These are phyloP conservation scores for Plantago elongata DNA, from an alignment of 257 asterid genomes.

Conservation along the genomic window DNA sequence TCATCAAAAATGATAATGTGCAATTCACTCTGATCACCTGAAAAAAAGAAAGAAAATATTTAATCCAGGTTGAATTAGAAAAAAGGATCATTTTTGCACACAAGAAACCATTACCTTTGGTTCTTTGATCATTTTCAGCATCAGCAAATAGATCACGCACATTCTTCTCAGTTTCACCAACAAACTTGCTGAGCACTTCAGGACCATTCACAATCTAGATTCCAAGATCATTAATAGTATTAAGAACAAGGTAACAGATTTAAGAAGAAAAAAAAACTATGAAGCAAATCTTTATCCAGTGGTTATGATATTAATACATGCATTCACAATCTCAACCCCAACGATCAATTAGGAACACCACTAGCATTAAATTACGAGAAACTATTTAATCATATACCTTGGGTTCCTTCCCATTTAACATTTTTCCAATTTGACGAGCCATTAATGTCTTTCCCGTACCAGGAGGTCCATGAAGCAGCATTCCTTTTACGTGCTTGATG, in stretches of 20 bases:
- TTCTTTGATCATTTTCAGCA: slow-evolving; percentile 95
- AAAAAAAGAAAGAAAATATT: slow-evolving; percentile 26
- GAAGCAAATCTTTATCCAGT: background rate
- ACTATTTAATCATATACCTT: slow-evolving; percentile 49
- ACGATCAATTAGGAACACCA: slow-evolving; percentile 19
- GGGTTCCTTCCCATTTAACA: slow-evolving; percentile 96
- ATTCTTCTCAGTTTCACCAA: slow-evolving; percentile 98
- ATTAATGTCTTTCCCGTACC: slow-evolving; percentile 99
- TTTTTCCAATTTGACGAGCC: slow-evolving; percentile 99
- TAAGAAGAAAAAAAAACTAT: slow-evolving; percentile 1
- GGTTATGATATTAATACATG: background rate
- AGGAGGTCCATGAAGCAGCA: slow-evolving; percentile 98
- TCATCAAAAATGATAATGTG: slow-evolving; percentile 98
- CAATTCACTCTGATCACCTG: slow-evolving; percentile 97
- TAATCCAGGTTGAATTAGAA: slow-evolving; percentile 21
- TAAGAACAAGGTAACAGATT: slow-evolving; percentile 12
- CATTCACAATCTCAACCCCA: background rate
- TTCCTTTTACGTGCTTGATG: slow-evolving; percentile 97
- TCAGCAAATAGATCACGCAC: slow-evolving; percentile 98
- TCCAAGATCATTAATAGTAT: slow-evolving; percentile 22
- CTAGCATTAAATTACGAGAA: slow-evolving; percentile 15
- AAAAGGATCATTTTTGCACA: slow-evolving; percentile 7
- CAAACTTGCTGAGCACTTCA: slow-evolving; percentile 92
- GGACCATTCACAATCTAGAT: slow-evolving; percentile 96
- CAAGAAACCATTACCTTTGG: slow-evolving; percentile 50